These are phyloP conservation scores for Suhomyces sp. DNA, from an alignment of 805 yeast species.

Conservation along the genomic window DNA sequence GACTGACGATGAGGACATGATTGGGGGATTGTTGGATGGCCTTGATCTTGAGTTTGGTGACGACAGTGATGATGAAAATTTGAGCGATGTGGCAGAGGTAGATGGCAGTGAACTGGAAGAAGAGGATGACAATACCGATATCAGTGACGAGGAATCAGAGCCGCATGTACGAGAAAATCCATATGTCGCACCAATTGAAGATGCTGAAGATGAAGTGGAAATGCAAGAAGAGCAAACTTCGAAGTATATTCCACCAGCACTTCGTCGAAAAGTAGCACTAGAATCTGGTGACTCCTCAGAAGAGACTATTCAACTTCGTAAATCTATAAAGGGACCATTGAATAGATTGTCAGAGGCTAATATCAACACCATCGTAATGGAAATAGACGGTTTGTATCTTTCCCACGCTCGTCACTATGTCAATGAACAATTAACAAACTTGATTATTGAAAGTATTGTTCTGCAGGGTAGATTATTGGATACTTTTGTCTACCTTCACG, in stretches of 20 bases:
- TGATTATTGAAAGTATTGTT: conserved; percentile 62
- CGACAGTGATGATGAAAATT: conserved; percentile 27
- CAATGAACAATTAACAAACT: conserved; percentile 62
- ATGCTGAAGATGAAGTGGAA: conserved; percentile 10
- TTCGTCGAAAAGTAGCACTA: conserved; percentile 53
- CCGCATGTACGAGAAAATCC: conserved; percentile 60
- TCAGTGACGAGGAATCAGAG: conserved; percentile 19
- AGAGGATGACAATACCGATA: conserved; percentile 18
- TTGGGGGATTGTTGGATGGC: conserved; percentile 83
- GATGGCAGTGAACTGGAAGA: conserved; percentile 19
- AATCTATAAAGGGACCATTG: conserved; percentile 74
- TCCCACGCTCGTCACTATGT: conserved; percentile 77
- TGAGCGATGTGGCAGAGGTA: conserved; percentile 11
- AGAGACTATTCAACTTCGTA: conserved; percentile 49
- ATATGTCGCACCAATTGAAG: conserved; percentile 56
- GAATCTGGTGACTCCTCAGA: conserved; percentile 34
- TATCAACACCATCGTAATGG: conserved; percentile 63
- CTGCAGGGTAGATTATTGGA: conserved; percentile 68
- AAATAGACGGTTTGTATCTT: conserved; percentile 60
- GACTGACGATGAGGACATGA: conserved; percentile 64
- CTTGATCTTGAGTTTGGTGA: conserved; percentile 48
- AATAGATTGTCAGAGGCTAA: conserved; percentile 91
- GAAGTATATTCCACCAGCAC: conserved; percentile 80
- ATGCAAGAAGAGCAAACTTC: conserved; percentile 34
- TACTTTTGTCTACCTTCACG: conserved; percentile 73